A percentile compares a stretch with the other conserved stretches of the same genome.
These are phyloP conservation scores for Acanthamoeba culbertsoni DNA, from an alignment of 208 protist species.

Conservation along the genomic window DNA sequence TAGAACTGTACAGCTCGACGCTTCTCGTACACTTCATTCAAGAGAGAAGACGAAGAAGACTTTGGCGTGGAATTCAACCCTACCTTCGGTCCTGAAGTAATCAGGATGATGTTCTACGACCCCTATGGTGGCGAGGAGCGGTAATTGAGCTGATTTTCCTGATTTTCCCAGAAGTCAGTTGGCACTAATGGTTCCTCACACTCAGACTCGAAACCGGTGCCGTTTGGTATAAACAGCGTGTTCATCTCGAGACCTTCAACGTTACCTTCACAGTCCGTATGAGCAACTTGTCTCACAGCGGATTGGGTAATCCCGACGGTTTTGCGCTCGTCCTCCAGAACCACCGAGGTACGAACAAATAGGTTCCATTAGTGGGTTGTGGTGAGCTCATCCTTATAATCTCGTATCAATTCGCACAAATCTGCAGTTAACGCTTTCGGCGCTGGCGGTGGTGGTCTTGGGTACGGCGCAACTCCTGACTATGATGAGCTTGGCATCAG, in stretches of 20 bases:
- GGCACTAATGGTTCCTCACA: neutral
- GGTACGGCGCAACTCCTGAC: constrained; percentile 5
- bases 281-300: constrained; percentile 3
- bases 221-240: neutral
- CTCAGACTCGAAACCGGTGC: neutral
- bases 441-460: neutral
- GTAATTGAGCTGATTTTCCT: too few species aligned
- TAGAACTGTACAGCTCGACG: too few species aligned
- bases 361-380: neutral
- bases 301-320: neutral
- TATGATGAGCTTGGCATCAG: neutral
- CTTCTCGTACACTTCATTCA: neutral
- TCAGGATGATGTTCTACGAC: neutral
- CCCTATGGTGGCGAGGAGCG: neutral
- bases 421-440: neutral
- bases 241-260: constrained; percentile 14
- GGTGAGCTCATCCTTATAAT: neutral
- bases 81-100: neutral
- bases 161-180: too few species aligned
- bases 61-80: neutral
- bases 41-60: neutral
- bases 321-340: constrained; percentile 19
- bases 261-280: constrained; percentile 1
- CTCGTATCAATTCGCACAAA: neutral
- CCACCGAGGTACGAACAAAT: neutral